Base-by-base conservation (phyloP, 176 grass and related monocot genomes). In the Carex cristatella region DNA sequence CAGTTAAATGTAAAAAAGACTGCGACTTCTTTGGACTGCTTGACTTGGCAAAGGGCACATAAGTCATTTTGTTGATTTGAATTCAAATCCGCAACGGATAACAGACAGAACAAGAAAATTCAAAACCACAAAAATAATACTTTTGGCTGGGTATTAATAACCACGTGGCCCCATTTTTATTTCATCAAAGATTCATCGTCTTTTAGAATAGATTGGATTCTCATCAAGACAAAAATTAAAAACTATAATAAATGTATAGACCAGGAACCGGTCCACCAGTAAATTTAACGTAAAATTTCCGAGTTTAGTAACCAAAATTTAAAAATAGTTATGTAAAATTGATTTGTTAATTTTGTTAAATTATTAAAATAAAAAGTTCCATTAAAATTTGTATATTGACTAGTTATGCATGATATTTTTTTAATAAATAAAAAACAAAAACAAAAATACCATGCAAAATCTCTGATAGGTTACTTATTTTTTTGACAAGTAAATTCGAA, bases 81-180 rank as follows among this genome's bases (percentile, higher is more conserved):
- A 76, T 76, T 76, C 72, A 76, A 54, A 31, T 76, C 44, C 48
- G 72, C 48, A 76, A 76, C 46, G 71, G 71, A 76, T 54, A 7
- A 72, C 16, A 42, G 37, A 72, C 38, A 16, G 46, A 40, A 19
- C 69, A 72, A 77, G 5, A 55, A 53, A 55, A 77, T 54, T 77
- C 73, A 57, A 77, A 77, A 12, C 23, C 4, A 56, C 48, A 56
- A 54, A 77, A 77, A 76, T 15, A 77, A 31, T 19, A 44, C 44
- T 75, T 76, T 69, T 16, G 14, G 67, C 35, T 55, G 72, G 11
- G 11, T 30, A 30, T 76, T 76, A 53, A 76, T 30, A 75, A 28
- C n/a, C n/a, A 75, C 42, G 44, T 55, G 44, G 48, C 1, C 72
- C 48, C 49, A 56, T 53, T 72, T 72, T 46, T 72, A 72, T 72